These are phyloP conservation scores for Fusarium keratoplasticum DNA, from an alignment of 2,329 filamentous ascomycete genomes.

Conservation along the genomic window DNA sequence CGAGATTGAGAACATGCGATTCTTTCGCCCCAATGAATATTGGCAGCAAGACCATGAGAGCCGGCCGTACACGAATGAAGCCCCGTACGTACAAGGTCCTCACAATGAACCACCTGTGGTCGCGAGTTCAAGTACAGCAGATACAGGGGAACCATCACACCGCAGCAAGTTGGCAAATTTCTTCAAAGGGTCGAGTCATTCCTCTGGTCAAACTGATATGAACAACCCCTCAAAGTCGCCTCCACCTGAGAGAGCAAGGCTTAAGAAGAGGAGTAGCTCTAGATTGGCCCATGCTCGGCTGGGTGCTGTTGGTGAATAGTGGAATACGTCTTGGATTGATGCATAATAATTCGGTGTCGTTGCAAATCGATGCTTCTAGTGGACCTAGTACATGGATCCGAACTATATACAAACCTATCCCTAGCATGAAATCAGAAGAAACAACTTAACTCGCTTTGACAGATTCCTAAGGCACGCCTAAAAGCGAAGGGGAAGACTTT, in stretches of 20 bases:
- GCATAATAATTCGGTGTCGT: neutral
- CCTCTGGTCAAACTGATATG: neutral
- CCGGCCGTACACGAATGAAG: neutral
- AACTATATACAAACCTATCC: neutral
- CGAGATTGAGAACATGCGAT: constrained; percentile 38
- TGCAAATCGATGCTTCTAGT: neutral
- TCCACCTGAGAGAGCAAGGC: constrained; percentile 29
- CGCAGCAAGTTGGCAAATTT: constrained; percentile 25
- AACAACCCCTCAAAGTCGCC: neutral
- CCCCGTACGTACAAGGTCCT: neutral
- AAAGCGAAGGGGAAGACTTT: neutral
- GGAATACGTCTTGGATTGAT: neutral
- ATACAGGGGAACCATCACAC: constrained; percentile 19
- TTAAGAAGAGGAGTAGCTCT: constrained; percentile 39
- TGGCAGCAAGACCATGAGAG: constrained; percentile 11
- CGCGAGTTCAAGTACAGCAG: constrained; percentile 3
- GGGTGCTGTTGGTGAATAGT: constrained; percentile 33
- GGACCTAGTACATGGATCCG: neutral
- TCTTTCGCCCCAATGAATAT: constrained; percentile 36
- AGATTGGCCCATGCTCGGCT: constrained; percentile 16
- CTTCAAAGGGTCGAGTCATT: constrained; percentile 20
- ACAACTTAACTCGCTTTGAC: neutral
- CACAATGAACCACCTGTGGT: constrained; percentile 1
- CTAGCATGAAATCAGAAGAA: neutral
- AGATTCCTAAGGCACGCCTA: neutral